Conservation (phyloP, 805 yeast species). For the Candida lessepsii region DNA sequence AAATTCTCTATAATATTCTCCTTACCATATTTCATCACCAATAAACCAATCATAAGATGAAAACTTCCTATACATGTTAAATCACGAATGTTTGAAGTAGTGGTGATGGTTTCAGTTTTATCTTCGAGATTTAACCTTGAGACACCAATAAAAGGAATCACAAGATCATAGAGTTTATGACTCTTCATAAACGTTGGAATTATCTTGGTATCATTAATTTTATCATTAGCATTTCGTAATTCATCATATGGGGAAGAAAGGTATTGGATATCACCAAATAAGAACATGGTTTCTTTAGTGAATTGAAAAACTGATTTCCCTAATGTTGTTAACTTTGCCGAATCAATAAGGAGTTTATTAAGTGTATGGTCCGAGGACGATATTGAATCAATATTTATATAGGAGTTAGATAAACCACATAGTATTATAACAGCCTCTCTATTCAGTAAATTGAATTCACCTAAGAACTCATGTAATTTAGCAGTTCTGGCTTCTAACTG, state of each 20-base stretch:
- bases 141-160: conserved; percentile 24
- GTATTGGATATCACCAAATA: conserved; percentile 29
- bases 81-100: conserved; percentile 1
- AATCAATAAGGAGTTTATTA: conserved; percentile 1
- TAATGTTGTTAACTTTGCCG: conserved; percentile 23
- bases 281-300: conserved; percentile 13
- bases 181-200: conserved; percentile 32
- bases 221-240: conserved; percentile 22
- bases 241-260: conserved; percentile 30
- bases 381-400: too few relatives aligned
- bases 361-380: too few relatives aligned
- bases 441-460: conserved; percentile 14
- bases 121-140: not conserved
- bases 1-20: conserved; percentile 20
- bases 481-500: not conserved
- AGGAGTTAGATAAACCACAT: conserved; percentile 29
- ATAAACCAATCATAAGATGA: conserved; percentile 37
- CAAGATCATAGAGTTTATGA: conserved; percentile 24
- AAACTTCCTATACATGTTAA: conserved; percentile 27
- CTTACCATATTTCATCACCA: conserved; percentile 28
- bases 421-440: conserved; percentile 27
- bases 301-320: conserved; percentile 25
- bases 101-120: conserved; percentile 2
- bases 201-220: conserved; percentile 19
- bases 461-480: not conserved